Conservation (phyloP, 2,329 filamentous ascomycete species). For the Rosellinia necatrix region DNA sequence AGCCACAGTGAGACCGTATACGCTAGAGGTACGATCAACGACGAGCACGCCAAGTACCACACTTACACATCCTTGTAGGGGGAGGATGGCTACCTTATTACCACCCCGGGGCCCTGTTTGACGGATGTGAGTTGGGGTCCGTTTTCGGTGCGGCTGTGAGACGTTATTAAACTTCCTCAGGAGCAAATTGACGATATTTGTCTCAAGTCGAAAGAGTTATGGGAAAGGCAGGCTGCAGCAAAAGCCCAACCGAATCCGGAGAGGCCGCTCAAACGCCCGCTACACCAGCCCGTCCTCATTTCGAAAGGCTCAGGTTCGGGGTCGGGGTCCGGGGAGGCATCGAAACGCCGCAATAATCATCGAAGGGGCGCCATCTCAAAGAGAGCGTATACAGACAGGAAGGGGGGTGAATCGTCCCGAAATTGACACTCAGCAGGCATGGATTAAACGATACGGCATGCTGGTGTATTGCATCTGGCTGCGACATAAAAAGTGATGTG, state of each 20-base stretch:
- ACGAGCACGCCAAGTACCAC: slow-evolving; percentile 26
- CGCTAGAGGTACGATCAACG: slow-evolving; percentile 53
- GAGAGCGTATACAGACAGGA: slow-evolving; percentile 40
- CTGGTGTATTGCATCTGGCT: slow-evolving; percentile 22
- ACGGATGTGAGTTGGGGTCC: slow-evolving; percentile 56
- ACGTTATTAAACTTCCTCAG: slow-evolving; percentile 42
- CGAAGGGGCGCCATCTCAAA: slow-evolving; percentile 40
- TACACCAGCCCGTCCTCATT: slow-evolving; percentile 61
- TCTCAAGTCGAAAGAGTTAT: slow-evolving; percentile 61
- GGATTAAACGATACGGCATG: slow-evolving; percentile 25
- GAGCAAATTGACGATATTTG: slow-evolving; percentile 69
- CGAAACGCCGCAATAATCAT: slow-evolving; percentile 43
- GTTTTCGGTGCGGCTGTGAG: slow-evolving; percentile 11
- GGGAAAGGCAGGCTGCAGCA: slow-evolving; percentile 60
- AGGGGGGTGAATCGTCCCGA: slow-evolving; percentile 35
- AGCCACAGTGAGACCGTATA: slow-evolving; percentile 61
- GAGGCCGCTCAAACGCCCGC: slow-evolving; percentile 58
- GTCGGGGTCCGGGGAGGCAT: slow-evolving; percentile 40
- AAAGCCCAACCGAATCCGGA: slow-evolving; percentile 51
- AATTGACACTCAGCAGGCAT: slow-evolving; percentile 31
- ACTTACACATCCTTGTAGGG: slow-evolving; percentile 49
- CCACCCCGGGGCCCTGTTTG: slow-evolving; percentile 60
- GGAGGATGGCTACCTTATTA: slow-evolving; percentile 65
- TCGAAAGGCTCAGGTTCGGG: slow-evolving; percentile 42
- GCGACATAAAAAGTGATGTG: slow-evolving; percentile 28